Evolutionary conservation across 148 eudicot species (phyloP).

Genomic region (Polygonum aviculare): DNA sequence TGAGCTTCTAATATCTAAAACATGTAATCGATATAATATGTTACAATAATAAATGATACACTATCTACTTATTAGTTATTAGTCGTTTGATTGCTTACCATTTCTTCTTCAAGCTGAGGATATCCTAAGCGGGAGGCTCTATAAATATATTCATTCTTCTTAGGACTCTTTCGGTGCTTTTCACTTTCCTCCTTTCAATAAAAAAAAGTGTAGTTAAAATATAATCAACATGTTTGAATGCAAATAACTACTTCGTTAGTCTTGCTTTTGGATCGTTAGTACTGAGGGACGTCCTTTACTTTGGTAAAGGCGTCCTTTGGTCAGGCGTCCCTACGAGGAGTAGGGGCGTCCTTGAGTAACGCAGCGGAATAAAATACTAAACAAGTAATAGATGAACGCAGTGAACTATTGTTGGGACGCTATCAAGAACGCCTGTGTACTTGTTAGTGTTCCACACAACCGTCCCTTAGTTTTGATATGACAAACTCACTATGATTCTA

Average conservation of each 20-base stretch:
- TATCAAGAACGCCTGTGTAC: no score
- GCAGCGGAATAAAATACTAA: no score
- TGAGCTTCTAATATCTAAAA: not conserved
- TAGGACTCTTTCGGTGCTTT: not conserved
- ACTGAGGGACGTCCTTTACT: no score
- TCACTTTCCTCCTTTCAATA: not conserved
- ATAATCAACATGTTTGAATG: not conserved
- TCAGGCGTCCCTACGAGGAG: no score
- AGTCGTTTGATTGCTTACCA: not conserved
- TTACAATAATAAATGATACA: not conserved
- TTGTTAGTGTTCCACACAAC: no score
- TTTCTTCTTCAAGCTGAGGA: not conserved
- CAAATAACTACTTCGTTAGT: not conserved
- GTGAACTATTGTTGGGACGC: no score
- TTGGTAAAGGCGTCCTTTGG: no score
- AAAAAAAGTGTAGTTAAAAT: not conserved
- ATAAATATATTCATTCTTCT: not conserved
- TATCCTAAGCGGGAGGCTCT: not conserved
- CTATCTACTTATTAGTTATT: not conserved
- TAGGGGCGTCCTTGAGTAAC: no score
- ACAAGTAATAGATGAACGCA: no score
- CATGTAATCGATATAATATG: not conserved
- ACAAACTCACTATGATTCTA: no score
- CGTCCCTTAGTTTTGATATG: no score
- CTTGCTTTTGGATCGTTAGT: no score